Conservation (phyloP, 805 yeast genomes). For the Torulaspora quercuum region DNA sequence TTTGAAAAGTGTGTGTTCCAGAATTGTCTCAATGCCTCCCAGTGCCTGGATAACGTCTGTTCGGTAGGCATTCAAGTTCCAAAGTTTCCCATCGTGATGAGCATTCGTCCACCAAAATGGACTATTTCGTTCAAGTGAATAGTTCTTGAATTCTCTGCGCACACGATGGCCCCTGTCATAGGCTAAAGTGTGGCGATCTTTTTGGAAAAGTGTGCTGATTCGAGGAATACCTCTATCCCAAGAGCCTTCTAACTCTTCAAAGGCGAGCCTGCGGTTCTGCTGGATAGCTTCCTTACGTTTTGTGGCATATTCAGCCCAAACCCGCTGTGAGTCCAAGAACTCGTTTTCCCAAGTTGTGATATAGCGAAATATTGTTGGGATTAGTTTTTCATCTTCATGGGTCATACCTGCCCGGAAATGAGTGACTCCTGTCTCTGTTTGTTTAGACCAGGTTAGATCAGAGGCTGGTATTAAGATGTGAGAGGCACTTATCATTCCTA, state of each 20-base stretch:
- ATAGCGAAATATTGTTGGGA: slow-evolving; percentile 92
- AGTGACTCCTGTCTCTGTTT: slow-evolving; percentile 90
- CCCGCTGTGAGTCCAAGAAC: slow-evolving; percentile 87
- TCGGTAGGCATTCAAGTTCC: slow-evolving; percentile 90
- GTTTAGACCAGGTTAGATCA: slow-evolving; percentile 85
- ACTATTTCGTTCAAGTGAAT: slow-evolving; percentile 63
- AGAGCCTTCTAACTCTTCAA: slow-evolving; percentile 88
- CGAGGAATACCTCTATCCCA: slow-evolving; percentile 99
- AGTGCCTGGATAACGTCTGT: slow-evolving; percentile 95
- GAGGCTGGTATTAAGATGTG: slow-evolving; percentile 93
- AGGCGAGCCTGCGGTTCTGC: slow-evolving; percentile 79
- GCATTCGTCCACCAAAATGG: slow-evolving; percentile 97
- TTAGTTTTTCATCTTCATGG: slow-evolving; percentile 70
- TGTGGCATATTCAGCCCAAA: slow-evolving; percentile 95
- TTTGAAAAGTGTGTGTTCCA: slow-evolving; percentile 90
- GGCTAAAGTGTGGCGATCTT: slow-evolving; percentile 90
- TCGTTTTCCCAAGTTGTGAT: slow-evolving; percentile 97
- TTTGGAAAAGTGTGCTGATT: slow-evolving; percentile 90
- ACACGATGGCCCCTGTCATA: slow-evolving; percentile 91
- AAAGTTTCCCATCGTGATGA: slow-evolving; percentile 91
- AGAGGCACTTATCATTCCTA: slow-evolving; percentile 97
- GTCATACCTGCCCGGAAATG: slow-evolving; percentile 94
- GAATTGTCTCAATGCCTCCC: slow-evolving; percentile 94
- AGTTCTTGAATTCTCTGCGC: slow-evolving; percentile 75
- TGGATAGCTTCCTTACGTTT: slow-evolving; percentile 83